Evolutionary conservation across 2,329 filamentous ascomycete genomes (phyloP).

Genomic region (Colletotrichum tabaci): DNA sequence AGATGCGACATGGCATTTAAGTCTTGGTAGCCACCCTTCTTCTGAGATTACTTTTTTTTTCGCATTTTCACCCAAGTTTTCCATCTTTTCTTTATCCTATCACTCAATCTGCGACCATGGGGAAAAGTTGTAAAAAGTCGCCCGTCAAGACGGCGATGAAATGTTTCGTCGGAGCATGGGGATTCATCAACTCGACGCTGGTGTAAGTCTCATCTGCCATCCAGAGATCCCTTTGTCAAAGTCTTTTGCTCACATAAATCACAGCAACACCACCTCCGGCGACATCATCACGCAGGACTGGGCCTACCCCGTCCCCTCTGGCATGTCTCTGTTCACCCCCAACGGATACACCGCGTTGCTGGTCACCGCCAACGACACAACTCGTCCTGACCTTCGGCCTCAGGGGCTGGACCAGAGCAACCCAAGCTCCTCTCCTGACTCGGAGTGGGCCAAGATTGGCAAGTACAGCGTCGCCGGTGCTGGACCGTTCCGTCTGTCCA

Average conservation of each 20-base stretch:
- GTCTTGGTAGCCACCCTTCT: neutral
- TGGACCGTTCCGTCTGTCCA: slow-evolving; percentile 1
- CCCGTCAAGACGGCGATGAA: slow-evolving; percentile 11
- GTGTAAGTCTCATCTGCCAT: slow-evolving; percentile 1
- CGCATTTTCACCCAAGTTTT: neutral
- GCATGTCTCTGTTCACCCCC: slow-evolving; percentile 27
- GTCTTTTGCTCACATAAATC: neutral
- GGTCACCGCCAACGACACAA: slow-evolving; percentile 29
- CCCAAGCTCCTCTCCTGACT: slow-evolving; percentile 11
- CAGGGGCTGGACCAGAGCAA: slow-evolving; percentile 24
- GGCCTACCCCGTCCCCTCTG: slow-evolving; percentile 26
- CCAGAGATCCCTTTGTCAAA: neutral
- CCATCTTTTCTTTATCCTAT: neutral
- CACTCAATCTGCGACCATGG: neutral
- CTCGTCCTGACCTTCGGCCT: slow-evolving; percentile 8
- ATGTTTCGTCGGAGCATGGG: slow-evolving; percentile 23
- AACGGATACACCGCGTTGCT: slow-evolving; percentile 27
- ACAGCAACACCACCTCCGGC: slow-evolving; percentile 24
- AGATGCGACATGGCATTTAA: neutral
- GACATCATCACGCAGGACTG: slow-evolving; percentile 24
- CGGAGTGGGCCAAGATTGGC: slow-evolving; percentile 24
- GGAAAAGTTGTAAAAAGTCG: neutral
- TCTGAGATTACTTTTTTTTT: too few species aligned
- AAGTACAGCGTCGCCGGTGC: slow-evolving; percentile 28
- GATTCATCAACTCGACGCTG: slow-evolving; percentile 30